phyloP scores from a whole-genome alignment of 179 eudicot species.

The Silene noctiflora region DNA sequence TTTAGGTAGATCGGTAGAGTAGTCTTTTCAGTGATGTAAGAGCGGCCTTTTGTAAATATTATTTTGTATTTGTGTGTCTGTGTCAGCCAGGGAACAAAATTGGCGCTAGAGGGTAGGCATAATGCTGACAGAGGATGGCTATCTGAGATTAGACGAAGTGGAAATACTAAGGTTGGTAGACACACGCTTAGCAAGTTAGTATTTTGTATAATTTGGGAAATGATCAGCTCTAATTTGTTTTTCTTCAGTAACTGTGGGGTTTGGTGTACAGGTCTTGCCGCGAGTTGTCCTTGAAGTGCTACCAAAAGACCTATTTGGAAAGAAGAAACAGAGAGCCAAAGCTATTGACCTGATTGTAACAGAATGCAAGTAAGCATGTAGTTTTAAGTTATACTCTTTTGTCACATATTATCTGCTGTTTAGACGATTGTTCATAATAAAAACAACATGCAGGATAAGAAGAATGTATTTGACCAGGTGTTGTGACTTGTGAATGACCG shows the following conservation, averaged over 20 bases:
- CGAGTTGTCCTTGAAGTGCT: constrained; percentile 85
- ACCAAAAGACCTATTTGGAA: constrained; percentile 61
- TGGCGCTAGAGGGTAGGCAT: constrained; percentile 83
- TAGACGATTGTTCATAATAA: not conserved
- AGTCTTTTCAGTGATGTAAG: not conserved
- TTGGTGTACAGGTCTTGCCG: constrained; percentile 61
- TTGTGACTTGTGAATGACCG: not conserved
- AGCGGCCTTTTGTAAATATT: not conserved
- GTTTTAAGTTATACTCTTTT: not conserved
- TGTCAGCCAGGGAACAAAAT: constrained; percentile 61
- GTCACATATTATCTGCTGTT: not conserved
- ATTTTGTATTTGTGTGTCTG: constrained; percentile 5
- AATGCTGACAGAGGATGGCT: constrained; percentile 89
- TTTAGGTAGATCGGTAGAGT: not conserved
- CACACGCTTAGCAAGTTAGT: constrained; percentile 3
- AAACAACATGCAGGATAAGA: not conserved
- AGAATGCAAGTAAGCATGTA: constrained; percentile 74
- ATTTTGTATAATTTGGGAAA: not conserved
- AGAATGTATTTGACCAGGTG: not conserved
- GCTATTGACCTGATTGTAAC: constrained; percentile 64
- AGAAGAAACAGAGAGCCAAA: constrained; percentile 67
- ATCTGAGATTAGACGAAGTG: constrained; percentile 61
- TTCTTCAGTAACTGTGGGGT: constrained; percentile 2
- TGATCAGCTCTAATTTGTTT: not conserved
- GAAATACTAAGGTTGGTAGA: constrained; percentile 56